phyloP scores from a whole-genome alignment of 148 eudicot species.

The Pharnaceum exiguum region DNA sequence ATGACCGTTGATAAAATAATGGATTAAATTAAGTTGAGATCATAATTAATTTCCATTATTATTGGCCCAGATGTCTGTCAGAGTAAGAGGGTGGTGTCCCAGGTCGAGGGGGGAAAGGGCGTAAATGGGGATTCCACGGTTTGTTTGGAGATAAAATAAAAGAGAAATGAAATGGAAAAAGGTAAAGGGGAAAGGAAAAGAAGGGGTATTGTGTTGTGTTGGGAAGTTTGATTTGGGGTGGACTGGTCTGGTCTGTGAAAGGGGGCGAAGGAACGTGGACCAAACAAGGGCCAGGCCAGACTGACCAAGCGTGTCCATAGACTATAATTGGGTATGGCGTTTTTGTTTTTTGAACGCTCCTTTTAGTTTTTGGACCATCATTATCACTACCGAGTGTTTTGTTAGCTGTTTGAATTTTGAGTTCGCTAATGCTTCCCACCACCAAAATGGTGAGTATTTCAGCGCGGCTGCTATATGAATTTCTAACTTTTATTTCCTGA shows the following conservation, averaged over 20 bases:
- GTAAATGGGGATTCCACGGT: not conserved
- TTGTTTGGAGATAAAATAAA: not conserved
- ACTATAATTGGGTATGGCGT: conserved; percentile 7
- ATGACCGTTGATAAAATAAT: too few species aligned
- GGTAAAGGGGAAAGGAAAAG: not conserved
- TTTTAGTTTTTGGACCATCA: not conserved
- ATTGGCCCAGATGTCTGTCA: too few species aligned
- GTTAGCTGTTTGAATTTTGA: too few species aligned
- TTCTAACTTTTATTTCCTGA: too few species aligned
- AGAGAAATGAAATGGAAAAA: not conserved
- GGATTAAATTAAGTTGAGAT: too few species aligned
- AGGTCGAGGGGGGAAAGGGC: too few species aligned
- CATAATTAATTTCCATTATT: too few species aligned
- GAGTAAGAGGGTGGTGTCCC: too few species aligned
- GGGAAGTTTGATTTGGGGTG: conserved; percentile 21
- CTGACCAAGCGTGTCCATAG: conserved; percentile 17
- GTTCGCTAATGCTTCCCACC: too few species aligned
- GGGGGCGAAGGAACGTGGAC: conserved; percentile 5
- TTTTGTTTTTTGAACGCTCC: not conserved
- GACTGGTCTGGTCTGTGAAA: not conserved
- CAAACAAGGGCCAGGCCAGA: conserved; percentile 9
- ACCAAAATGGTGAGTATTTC: too few species aligned
- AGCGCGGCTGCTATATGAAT: too few species aligned
- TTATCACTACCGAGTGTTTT: too few species aligned
- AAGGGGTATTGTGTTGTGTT: not conserved